These are phyloP conservation scores for Oryza glumipatula DNA, from an alignment of 176 grass and related monocot genomes.

Conservation along the genomic window DNA sequence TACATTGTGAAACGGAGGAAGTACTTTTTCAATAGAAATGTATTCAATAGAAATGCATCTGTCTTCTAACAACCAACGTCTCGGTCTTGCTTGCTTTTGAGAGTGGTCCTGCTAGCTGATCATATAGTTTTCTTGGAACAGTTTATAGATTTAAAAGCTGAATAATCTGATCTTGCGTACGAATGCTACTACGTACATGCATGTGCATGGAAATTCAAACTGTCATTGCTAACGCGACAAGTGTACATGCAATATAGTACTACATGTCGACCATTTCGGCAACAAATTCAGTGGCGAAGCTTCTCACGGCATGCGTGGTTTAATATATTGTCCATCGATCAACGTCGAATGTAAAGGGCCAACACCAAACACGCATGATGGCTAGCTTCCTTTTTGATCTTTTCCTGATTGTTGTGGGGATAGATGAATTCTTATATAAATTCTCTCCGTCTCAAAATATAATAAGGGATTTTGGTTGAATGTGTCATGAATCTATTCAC, in stretches of 20 bases:
- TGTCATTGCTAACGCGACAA: constrained; percentile 33
- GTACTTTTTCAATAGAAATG: neutral
- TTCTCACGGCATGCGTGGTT: constrained; percentile 14
- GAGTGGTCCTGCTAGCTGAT: constrained; percentile 8
- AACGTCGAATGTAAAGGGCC: neutral
- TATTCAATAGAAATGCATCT: neutral
- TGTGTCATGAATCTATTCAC: no score
- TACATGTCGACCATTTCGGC: constrained; percentile 30
- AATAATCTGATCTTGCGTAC: neutral
- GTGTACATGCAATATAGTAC: neutral
- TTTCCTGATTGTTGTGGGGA: neutral
- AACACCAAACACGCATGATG: neutral
- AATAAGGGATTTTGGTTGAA: no score
- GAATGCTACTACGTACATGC: neutral
- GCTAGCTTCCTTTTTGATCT: neutral
- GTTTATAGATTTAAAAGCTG: neutral
- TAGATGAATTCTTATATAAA: neutral
- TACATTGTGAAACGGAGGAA: no score
- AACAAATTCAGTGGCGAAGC: constrained; percentile 41
- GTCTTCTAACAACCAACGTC: neutral
- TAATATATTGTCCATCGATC: neutral
- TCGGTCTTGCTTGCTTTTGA: neutral
- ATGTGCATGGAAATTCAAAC: constrained; percentile 25
- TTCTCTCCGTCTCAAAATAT: no score
- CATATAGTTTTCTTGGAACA: neutral